Conservation (phyloP, 805 yeast species). For the Candida silvicultrix region DNA sequence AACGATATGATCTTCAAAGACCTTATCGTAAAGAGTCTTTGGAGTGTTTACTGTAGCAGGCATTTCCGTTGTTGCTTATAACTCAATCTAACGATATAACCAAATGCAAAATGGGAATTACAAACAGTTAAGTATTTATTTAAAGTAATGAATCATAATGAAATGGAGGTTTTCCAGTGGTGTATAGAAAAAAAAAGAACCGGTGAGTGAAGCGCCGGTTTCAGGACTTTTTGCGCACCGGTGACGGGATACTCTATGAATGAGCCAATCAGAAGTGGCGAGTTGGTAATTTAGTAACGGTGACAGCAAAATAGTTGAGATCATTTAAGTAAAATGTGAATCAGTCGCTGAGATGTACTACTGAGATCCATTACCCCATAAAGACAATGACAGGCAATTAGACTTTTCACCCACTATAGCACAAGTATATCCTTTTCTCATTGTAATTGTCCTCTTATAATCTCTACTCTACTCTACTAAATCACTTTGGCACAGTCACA, state of each 20-base stretch:
- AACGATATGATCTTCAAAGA: slow-evolving; percentile 90
- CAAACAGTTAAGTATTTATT: not conserved
- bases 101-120: too few relatives aligned
- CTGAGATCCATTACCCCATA: too few relatives aligned
- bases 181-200: not conserved
- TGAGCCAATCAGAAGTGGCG: slow-evolving; percentile 12
- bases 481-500: too few relatives aligned
- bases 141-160: not conserved
- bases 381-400: too few relatives aligned
- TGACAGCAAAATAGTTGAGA: not conserved
- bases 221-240: slow-evolving; percentile 1
- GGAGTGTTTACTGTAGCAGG: slow-evolving; percentile 26
- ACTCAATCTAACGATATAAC: slow-evolving; percentile 1
- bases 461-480: too few relatives aligned
- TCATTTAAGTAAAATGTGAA: too few relatives aligned
- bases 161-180: not conserved
- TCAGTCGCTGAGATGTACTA: too few relatives aligned
- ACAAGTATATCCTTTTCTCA: too few relatives aligned
- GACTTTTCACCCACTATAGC: too few relatives aligned
- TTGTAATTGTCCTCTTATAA: too few relatives aligned
- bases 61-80: too few relatives aligned
- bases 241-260: slow-evolving; percentile 6
- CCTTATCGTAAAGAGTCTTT: slow-evolving; percentile 90
- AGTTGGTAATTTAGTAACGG: slow-evolving; percentile 4
- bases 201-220: not conserved